phyloP scores from a whole-genome alignment of 1,284 basidiomycete species.

The Lentinus polychrous region DNA sequence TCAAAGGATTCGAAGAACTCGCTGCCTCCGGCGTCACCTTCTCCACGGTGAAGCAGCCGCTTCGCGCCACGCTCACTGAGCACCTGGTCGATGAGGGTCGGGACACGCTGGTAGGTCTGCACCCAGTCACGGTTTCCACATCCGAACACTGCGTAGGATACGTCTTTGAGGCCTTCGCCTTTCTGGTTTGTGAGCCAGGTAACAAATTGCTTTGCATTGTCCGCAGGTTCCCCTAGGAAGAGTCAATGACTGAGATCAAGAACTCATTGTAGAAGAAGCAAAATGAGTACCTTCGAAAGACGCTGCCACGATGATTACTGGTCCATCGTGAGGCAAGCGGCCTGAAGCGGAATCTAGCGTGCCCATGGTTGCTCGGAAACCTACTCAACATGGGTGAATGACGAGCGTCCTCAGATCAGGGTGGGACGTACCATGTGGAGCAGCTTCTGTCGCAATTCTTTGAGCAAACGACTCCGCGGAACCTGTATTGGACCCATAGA shows the following conservation, averaged over 20 bases:
- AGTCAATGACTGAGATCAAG: too few relatives aligned
- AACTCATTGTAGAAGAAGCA: background rate
- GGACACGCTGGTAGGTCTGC: slow-evolving; percentile 45
- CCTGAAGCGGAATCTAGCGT: slow-evolving; percentile 36
- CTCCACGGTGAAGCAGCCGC: slow-evolving; percentile 34
- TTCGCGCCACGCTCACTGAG: slow-evolving; percentile 33
- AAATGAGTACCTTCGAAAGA: slow-evolving; percentile 38
- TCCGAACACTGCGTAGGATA: slow-evolving; percentile 43
- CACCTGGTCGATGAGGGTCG: slow-evolving; percentile 34
- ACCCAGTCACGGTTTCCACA: slow-evolving; percentile 50
- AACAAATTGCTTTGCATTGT: slow-evolving; percentile 41
- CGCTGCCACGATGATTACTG: slow-evolving; percentile 42
- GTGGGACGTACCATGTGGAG: slow-evolving; percentile 26
- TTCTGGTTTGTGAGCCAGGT: slow-evolving; percentile 30
- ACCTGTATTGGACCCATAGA: slow-evolving; percentile 45
- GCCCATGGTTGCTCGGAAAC: slow-evolving; percentile 33
- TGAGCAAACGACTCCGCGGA: slow-evolving; percentile 44
- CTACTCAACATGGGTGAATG: slow-evolving; percentile 17
- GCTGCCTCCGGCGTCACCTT: slow-evolving; percentile 36
- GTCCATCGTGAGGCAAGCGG: slow-evolving; percentile 37
- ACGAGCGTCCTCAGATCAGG: background rate
- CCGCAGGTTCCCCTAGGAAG: too few relatives aligned
- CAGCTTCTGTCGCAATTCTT: slow-evolving; percentile 34
- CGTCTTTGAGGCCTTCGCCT: slow-evolving; percentile 24
- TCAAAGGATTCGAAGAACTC: slow-evolving; percentile 44